Evolutionary conservation across 1,139 yeast species (phyloP), one percentile per base, ranked within the genome.

Genomic region (Casaregolazyma suthepensis): DNA sequence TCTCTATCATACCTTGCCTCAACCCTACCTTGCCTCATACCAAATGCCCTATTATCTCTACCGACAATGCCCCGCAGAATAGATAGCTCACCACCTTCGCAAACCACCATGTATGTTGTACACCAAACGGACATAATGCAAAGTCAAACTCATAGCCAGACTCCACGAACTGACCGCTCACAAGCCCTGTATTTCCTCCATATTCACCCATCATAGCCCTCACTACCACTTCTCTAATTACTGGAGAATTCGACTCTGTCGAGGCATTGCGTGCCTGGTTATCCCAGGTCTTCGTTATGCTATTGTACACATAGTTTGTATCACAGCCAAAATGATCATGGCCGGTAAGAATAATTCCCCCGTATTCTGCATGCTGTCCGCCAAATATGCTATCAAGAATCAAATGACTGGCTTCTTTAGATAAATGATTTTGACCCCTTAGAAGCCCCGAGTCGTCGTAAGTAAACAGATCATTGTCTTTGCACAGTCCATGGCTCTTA

Each of bases 21-120:
- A n/a, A n/a, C n/a, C n/a, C n/a, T n/a, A n/a, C n/a, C n/a, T 42
- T 6, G 13, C 6, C 23, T n/a, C 23, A 26, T 22, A 12, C 23
- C 2, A 22, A 10, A 45, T n/a, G 40, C 35, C 3, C 2, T 15
- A 35, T 2, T 35, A 35, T 35, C 40, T 35, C 23, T 6, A 38
- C 17, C 12, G 45, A 29, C 17, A 49, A 37, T 22, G 46, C 22
- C 4, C 20, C 42, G 13, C 47, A 43, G 22, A 43, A 43, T 18
- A 49, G 35, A 37, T 44, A 49, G 1, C 81, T 68, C 12, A 76
- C 64, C 1, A 84, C 77, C 63, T 87, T 84, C 1, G 96, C 77
- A 3, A 81, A 87, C 98, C 98, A 93, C 98, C 98, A 93, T 60
- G 87, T 80, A 67, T 90, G 97, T 70, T 90, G 98, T n/a, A 88